Conservation (phyloP, 139 green algal genomes). For the Tetratostichococcus sp. region DNA sequence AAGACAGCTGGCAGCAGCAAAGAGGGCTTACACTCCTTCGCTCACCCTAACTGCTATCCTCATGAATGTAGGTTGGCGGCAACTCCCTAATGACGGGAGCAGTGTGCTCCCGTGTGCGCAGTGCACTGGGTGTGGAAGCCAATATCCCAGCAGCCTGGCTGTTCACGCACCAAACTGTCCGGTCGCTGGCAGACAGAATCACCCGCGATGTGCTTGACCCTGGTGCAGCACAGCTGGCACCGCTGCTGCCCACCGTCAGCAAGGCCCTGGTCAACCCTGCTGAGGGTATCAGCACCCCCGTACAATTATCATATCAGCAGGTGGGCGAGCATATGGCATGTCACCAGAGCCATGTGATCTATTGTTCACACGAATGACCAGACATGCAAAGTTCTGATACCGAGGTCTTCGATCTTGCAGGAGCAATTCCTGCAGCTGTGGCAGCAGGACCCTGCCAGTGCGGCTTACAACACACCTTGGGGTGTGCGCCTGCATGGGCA, state of each 20-base stretch:
- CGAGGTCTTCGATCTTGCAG: too few relatives aligned
- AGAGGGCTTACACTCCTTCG: too few relatives aligned
- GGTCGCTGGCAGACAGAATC: not conserved
- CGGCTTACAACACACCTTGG: not conserved
- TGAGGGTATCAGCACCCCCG: too few relatives aligned
- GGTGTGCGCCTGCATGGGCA: not conserved
- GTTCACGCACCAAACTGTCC: not conserved
- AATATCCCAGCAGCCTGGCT: not conserved
- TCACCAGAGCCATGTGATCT: too few relatives aligned
- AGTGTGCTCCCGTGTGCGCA: not conserved
- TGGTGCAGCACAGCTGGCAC: not conserved
- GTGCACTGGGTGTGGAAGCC: not conserved
- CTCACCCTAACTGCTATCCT: too few relatives aligned
- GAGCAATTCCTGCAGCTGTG: slow-evolving; percentile 2
- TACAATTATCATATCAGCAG: not conserved
- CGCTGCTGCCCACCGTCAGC: too few relatives aligned
- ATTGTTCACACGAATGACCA: too few relatives aligned
- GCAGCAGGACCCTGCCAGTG: not conserved
- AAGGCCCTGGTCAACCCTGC: not conserved
- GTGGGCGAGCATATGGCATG: not conserved
- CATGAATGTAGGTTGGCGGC: not conserved
- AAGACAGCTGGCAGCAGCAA: too few relatives aligned
- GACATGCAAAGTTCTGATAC: too few relatives aligned
- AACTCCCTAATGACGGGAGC: not conserved
- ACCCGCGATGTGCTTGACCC: not conserved